Percentiles rank a stretch among this genome's conserved stretches.
phyloP scores from a whole-genome alignment of 2,329 filamentous ascomycete species.

The Aspergillus sp. region DNA sequence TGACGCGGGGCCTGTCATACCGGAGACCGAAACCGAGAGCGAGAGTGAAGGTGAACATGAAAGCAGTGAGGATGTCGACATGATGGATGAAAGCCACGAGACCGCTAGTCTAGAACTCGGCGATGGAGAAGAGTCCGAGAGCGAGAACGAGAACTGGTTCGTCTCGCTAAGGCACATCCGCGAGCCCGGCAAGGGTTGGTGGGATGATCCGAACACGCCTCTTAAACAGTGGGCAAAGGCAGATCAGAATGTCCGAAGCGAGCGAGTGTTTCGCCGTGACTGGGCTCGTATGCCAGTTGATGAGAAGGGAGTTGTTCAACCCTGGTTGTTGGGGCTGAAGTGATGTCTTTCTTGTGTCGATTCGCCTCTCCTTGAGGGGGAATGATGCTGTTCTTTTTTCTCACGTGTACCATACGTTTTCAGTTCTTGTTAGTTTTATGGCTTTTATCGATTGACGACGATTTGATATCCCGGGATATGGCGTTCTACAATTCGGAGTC shows the following conservation, averaged over 20 bases:
- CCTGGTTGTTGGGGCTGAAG: background rate
- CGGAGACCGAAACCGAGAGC: slow-evolving; percentile 2
- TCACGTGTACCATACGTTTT: no score
- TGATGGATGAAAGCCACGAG: slow-evolving; percentile 25
- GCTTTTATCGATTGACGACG: no score
- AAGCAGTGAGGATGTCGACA: slow-evolving; percentile 8
- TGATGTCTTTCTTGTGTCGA: background rate
- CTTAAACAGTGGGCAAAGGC: slow-evolving; percentile 38
- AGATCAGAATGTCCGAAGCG: slow-evolving; percentile 30
- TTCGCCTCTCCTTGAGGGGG: no score
- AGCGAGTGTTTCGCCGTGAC: slow-evolving; percentile 26
- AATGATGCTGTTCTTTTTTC: no score
- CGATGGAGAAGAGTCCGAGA: slow-evolving; percentile 15
- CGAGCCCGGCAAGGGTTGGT: slow-evolving; percentile 27
- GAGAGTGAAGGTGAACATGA: background rate
- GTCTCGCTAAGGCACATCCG: slow-evolving; percentile 24
- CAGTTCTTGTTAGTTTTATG: no score
- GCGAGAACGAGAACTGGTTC: slow-evolving; percentile 30
- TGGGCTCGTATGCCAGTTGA: slow-evolving; percentile 28
- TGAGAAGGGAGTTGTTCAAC: slow-evolving; percentile 30
- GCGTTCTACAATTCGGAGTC: no score
- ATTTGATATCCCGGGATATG: no score
- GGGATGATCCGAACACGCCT: slow-evolving; percentile 35
- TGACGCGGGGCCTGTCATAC: background rate
- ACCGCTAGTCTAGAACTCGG: slow-evolving; percentile 40